Conservation (phyloP, 371 early-diverging fungal genomes). For the Mortierella sp. region DNA sequence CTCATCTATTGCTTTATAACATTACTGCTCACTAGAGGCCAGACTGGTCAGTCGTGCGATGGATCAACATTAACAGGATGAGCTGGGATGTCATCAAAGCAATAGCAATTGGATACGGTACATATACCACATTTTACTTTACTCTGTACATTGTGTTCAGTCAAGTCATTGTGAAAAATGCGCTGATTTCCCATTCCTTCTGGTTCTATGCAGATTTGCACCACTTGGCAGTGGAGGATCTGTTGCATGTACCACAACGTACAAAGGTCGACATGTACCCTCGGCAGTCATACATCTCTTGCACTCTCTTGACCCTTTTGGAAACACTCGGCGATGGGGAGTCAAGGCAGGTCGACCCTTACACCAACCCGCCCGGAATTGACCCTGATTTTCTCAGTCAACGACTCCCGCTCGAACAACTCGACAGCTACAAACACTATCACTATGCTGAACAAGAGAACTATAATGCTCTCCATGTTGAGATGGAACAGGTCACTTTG, state of each 20-base stretch:
- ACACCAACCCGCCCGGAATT: conserved; percentile 19
- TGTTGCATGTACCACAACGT: conserved; percentile 59
- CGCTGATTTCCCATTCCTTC: no score
- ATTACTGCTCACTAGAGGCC: conserved; percentile 47
- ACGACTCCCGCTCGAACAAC: conserved; percentile 33
- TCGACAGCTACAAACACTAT: conserved; percentile 31
- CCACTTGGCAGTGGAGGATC: conserved; percentile 63
- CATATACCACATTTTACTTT: no score
- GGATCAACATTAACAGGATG: conserved; percentile 66
- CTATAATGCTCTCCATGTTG: conserved; percentile 21
- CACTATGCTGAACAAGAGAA: conserved; percentile 18
- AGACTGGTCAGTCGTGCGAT: conserved; percentile 57
- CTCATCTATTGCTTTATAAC: background rate
- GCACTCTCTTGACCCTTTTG: conserved; percentile 49
- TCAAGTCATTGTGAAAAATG: no score
- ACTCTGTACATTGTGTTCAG: no score
- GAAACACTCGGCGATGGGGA: conserved; percentile 29
- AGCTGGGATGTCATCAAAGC: conserved; percentile 62
- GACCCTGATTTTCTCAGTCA: conserved; percentile 31
- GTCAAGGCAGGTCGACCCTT: conserved; percentile 26
- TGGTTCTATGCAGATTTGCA: conserved; percentile 46
- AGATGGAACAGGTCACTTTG: conserved; percentile 53
- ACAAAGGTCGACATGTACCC: conserved; percentile 58
- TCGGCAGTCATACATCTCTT: conserved; percentile 48
- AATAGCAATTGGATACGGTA: conserved; percentile 57